A percentile compares a stretch with the other conserved stretches of the same genome.
phyloP scores from a whole-genome alignment of 2,329 filamentous ascomycete species.

The Aspergillus sergii region DNA sequence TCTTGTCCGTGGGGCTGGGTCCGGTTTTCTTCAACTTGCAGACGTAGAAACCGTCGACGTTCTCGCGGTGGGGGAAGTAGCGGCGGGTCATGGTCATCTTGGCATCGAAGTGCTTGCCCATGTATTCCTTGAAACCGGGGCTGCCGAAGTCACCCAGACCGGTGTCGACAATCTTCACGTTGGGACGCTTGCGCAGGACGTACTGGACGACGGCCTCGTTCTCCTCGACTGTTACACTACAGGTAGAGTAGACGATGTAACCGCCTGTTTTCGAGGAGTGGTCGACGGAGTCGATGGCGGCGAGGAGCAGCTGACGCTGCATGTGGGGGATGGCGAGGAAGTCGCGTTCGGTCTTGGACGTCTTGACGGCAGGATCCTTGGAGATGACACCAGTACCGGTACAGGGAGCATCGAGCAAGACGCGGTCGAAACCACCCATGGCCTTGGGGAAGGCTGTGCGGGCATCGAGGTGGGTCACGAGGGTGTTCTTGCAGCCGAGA shows the following conservation, averaged over 20 bases:
- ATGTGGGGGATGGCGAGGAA: conserved; percentile 91
- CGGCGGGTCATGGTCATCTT: conserved; percentile 79
- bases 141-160: conserved; percentile 82
- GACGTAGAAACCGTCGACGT: conserved; percentile 98
- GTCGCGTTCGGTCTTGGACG: conserved; percentile 94
- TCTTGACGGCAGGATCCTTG: conserved; percentile 96
- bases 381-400: conserved; percentile 96
- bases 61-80: conserved; percentile 89
- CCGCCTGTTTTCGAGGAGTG: conserved; percentile 90
- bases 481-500: conserved; percentile 86
- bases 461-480: conserved; percentile 95
- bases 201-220: conserved; percentile 95
- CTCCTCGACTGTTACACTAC: conserved; percentile 91
- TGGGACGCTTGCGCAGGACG: conserved; percentile 85
- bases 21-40: conserved; percentile 95
- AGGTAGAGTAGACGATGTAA: conserved; percentile 96
- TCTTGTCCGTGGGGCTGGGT: conserved; percentile 60
- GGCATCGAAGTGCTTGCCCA: conserved; percentile 88
- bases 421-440: conserved; percentile 93
- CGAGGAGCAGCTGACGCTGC: conserved; percentile 90
- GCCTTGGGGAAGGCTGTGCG: conserved; percentile 84
- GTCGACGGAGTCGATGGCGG: conserved; percentile 93
- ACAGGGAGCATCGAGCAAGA: conserved; percentile 92
- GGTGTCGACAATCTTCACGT: conserved; percentile 90
- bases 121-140: conserved; percentile 87